phyloP scores from a whole-genome alignment of 495 filamentous ascomycete genomes.

The Choiromyces venosus region DNA sequence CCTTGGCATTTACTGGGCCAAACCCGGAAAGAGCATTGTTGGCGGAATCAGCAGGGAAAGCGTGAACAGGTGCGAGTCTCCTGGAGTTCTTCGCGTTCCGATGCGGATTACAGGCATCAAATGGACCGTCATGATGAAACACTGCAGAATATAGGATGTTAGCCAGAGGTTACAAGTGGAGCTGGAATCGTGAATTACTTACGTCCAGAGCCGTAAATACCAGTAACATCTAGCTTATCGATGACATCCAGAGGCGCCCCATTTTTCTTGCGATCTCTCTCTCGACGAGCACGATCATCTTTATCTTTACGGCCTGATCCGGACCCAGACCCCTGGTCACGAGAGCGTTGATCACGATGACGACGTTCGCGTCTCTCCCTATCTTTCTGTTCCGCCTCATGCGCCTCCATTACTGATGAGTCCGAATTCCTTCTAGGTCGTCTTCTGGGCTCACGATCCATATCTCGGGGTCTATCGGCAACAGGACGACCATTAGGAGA shows the following conservation, averaged over 20 bases:
- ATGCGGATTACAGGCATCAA: constrained; percentile 94
- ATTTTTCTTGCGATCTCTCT: constrained; percentile 46
- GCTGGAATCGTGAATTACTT: constrained; percentile 45
- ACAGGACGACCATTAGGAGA: constrained; percentile 40
- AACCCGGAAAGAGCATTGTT: constrained; percentile 90
- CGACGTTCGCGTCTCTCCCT: constrained; percentile 66
- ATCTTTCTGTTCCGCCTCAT: constrained; percentile 66
- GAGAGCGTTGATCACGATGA: constrained; percentile 30
- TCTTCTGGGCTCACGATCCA: constrained; percentile 40
- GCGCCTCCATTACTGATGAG: constrained; percentile 72
- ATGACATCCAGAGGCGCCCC: constrained; percentile 74
- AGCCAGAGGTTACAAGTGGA: background rate
- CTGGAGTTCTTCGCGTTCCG: constrained; percentile 75
- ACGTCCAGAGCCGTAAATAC: constrained; percentile 94
- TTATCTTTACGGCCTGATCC: constrained; percentile 49
- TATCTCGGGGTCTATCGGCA: constrained; percentile 22
- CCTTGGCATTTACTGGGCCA: constrained; percentile 73
- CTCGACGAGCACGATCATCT: constrained; percentile 50
- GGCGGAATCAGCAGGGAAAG: constrained; percentile 81
- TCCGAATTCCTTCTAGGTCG: constrained; percentile 82
- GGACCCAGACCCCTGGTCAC: constrained; percentile 22
- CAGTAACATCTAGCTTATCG: constrained; percentile 94
- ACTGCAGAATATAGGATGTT: constrained; percentile 50
- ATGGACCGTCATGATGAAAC: constrained; percentile 98
- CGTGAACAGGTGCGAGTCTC: constrained; percentile 87